Percentiles rank a stretch among this genome's conserved stretches.
phyloP scores from a whole-genome alignment of 805 yeast species.

The Metschnikowia similis region DNA sequence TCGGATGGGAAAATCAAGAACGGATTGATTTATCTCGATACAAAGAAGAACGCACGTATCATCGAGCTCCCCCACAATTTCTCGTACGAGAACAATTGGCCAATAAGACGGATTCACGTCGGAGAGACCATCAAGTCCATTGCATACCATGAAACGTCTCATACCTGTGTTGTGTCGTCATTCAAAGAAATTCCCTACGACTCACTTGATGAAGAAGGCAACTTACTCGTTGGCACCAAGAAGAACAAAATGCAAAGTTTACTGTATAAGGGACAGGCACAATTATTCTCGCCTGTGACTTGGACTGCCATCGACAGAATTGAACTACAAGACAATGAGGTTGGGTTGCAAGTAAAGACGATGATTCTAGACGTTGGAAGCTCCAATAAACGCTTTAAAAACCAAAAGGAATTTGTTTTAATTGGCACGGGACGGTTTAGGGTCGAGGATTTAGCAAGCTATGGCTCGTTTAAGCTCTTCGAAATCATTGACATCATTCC shows the following conservation, averaged over 20 bases:
- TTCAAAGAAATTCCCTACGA: conserved; percentile 54
- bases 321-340: conserved; percentile 64
- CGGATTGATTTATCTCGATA: conserved; percentile 71
- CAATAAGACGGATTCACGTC: conserved; percentile 48
- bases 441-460: conserved; percentile 75
- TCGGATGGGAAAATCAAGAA: conserved; percentile 34
- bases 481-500: conserved; percentile 84
- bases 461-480: conserved; percentile 70
- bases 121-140: conserved; percentile 64
- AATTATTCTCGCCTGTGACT: conserved; percentile 64
- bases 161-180: conserved; percentile 61
- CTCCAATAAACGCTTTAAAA: conserved; percentile 38
- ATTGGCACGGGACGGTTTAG: conserved; percentile 75
- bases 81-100: conserved; percentile 58
- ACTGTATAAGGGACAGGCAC: conserved; percentile 56
- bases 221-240: conserved; percentile 53
- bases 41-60: conserved; percentile 62
- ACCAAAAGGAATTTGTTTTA: conserved; percentile 62
- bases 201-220: conserved; percentile 72
- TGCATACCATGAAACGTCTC: conserved; percentile 63
- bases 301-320: conserved; percentile 75
- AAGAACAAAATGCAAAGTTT: conserved; percentile 51
- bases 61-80: conserved; percentile 44
- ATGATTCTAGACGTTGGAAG: conserved; percentile 47
- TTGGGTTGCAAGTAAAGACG: conserved; percentile 53